A percentile compares a stretch with the other conserved stretches of the same genome.
These are phyloP conservation scores for Cladosporium cucumerinum DNA, from an alignment of 2,329 filamentous ascomycete species.

Conservation along the genomic window DNA sequence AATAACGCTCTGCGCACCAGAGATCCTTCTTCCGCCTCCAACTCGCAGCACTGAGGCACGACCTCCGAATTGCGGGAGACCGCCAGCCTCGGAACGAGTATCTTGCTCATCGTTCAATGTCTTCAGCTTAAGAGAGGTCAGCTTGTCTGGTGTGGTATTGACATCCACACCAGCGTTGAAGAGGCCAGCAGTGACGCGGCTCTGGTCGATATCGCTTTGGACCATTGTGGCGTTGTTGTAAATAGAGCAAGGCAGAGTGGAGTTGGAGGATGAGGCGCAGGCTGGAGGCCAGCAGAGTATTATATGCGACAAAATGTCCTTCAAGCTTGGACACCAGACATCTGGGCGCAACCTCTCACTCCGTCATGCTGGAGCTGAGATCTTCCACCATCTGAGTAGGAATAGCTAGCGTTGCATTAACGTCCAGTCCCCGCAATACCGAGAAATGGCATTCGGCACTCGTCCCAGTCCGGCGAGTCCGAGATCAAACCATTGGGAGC, in stretches of 20 bases:
- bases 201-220: slow-evolving; percentile 11
- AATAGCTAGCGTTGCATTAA: slow-evolving; percentile 7
- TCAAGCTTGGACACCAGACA: not conserved
- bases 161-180: slow-evolving; percentile 8
- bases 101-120: slow-evolving; percentile 18
- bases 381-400: not conserved
- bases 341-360: not conserved
- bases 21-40: not conserved
- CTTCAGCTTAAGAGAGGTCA: slow-evolving; percentile 24
- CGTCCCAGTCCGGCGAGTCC: not conserved
- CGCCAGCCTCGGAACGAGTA: slow-evolving; percentile 24
- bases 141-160: slow-evolving; percentile 24
- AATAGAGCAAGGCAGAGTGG: not conserved
- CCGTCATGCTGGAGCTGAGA: slow-evolving; percentile 8
- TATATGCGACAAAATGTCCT: not conserved
- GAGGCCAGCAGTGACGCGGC: slow-evolving; percentile 7
- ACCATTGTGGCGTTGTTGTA: slow-evolving; percentile 1
- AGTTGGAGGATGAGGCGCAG: not conserved
- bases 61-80: slow-evolving; percentile 16
- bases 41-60: not conserved
- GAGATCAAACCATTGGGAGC: not conserved
- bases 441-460: not conserved
- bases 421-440: not conserved
- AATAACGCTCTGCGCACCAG: slow-evolving; percentile 10
- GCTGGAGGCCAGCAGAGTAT: not conserved